Base-by-base conservation (phyloP, 2,329 filamentous ascomycete species). In the Hypomyces rosellus region DNA sequence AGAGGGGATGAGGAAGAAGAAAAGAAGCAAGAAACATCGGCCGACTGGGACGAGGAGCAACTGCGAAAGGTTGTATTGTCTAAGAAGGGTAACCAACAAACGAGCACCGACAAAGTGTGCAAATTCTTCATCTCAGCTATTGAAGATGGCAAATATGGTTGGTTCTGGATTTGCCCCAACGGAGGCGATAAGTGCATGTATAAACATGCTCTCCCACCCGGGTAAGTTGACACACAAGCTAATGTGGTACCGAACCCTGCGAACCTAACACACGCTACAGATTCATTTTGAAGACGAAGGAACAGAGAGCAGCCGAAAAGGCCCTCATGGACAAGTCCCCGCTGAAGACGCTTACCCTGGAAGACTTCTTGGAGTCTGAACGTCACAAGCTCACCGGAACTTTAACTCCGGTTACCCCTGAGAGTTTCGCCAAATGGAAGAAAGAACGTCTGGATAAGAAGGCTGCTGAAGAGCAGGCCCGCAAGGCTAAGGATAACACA, bases 131-230 rank as follows among this genome's bases (percentile, higher is more conserved):
- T 97, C 66, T 85, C 91, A 59, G 93, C 93, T 22, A 93, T 99
- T 55, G 93, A 99, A 72, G 93, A 99, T 65, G 88, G 90, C 63
- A 99, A 97, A 72, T 99, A 99, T 63, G 93, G 93, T 55, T 99
- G 93, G 93, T 97, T 99, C 73, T 99, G 93, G 93, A 78, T 84
- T 53, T 99, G 93, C 79, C 93, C 93, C 43, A 97, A 97, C 64
- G 91, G 90, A 57, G 92, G 88, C 56, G 87, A 99, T 66, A 89
- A 96, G 71, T 99, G 93, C 86, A 97, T 93, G 86, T 99, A 99
- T 68, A 91, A 88, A 72, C 93, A 99, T 70, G 90, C 88, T 63
- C 78, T 99, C 62, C 93, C 95, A 61, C 88, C 91, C 64, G 93
- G 93, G 88, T 95, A 82, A 64, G 87, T 81, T 8, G n/a, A 45